Conservation (phyloP, 2,329 filamentous ascomycete genomes). For the Beauveria scarabaeidicola region DNA sequence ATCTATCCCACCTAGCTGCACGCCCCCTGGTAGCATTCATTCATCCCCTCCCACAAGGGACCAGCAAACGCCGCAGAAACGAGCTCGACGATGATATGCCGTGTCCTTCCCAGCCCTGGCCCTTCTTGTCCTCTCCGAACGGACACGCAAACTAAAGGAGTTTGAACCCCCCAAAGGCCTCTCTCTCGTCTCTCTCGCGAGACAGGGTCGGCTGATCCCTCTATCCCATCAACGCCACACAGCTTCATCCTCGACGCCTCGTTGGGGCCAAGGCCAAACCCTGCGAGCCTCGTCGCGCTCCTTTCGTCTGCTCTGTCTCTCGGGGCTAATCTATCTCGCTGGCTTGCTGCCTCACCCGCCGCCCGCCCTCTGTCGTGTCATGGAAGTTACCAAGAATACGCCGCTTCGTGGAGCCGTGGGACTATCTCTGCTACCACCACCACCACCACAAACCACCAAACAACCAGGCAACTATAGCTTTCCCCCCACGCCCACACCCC, state of each 20-base stretch:
- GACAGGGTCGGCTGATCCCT: constrained; percentile 6
- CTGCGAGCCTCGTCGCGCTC: background rate
- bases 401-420: background rate
- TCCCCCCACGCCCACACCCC: background rate
- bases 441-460: background rate
- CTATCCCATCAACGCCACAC: constrained; percentile 3
- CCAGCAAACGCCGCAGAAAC: background rate
- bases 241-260: constrained; percentile 1
- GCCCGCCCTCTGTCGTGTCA: background rate
- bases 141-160: background rate
- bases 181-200: background rate
- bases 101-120: background rate
- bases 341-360: background rate
- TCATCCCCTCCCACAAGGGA: background rate
- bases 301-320: background rate
- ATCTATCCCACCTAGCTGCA: background rate
- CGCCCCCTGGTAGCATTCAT: background rate
- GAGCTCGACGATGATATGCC: background rate
- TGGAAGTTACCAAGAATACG: background rate
- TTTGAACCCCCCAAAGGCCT: background rate
- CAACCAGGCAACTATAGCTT: background rate
- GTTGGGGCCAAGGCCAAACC: background rate
- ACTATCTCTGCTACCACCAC: background rate
- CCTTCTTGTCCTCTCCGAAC: background rate
- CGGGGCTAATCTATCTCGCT: background rate